phyloP scores from a whole-genome alignment of 805 yeast species.

The Candida chilensis region DNA sequence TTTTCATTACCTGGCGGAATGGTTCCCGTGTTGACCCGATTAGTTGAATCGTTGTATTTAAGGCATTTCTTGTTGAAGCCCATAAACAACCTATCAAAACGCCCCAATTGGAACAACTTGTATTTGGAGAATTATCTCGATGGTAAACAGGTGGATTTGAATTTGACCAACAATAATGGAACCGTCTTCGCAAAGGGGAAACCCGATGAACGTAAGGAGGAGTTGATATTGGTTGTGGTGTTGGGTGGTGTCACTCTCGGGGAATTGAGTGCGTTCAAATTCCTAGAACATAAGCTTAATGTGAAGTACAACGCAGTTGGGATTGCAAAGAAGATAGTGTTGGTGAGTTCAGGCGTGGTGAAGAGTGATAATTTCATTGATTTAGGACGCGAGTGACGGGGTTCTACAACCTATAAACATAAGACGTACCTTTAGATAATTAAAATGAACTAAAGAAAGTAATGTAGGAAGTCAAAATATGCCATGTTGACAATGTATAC shows the following conservation, averaged over 20 bases:
- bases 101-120: constrained; percentile 37
- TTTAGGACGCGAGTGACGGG: too few species aligned
- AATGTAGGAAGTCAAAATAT: too few species aligned
- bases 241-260: constrained; percentile 85
- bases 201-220: constrained; percentile 7
- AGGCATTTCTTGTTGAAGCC: constrained; percentile 39
- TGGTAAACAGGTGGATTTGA: constrained; percentile 29
- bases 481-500: too few species aligned
- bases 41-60: constrained; percentile 60
- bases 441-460: too few species aligned
- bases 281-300: constrained; percentile 38
- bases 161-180: constrained; percentile 16
- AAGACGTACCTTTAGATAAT: too few species aligned
- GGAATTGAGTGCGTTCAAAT: constrained; percentile 67
- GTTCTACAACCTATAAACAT: too few species aligned
- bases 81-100: constrained; percentile 17
- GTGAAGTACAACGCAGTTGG: constrained; percentile 6
- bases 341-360: constrained; percentile 35
- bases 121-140: constrained; percentile 26
- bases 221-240: constrained; percentile 37
- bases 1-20: constrained; percentile 71
- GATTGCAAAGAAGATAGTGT: constrained; percentile 22
- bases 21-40: constrained; percentile 65
- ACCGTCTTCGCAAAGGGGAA: constrained; percentile 8
- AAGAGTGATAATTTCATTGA: constrained; percentile 21